These are phyloP conservation scores for Chalaropsis ovoidea DNA, from an alignment of 2,329 filamentous ascomycete genomes.

Conservation along the genomic window DNA sequence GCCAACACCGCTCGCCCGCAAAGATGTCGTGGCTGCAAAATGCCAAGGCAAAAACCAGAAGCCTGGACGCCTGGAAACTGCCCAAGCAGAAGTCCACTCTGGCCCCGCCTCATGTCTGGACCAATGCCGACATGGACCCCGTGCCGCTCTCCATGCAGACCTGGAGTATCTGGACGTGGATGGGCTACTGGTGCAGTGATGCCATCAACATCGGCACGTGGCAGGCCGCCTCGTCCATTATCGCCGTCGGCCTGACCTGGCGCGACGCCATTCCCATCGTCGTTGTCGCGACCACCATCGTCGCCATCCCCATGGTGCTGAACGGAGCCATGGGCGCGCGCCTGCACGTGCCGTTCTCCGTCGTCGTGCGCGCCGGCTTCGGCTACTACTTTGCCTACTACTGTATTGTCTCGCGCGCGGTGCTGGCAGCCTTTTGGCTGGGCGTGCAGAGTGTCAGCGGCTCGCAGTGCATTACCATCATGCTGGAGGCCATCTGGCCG, in stretches of 20 bases:
- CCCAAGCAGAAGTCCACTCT: conserved; percentile 24
- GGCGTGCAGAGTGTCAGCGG: conserved; percentile 37
- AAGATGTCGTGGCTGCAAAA: conserved; percentile 23
- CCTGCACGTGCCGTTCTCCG: conserved; percentile 35
- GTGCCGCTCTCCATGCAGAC: conserved; percentile 35
- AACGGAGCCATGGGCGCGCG: conserved; percentile 38
- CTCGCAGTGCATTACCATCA: conserved; percentile 29
- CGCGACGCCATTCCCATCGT: conserved; percentile 39
- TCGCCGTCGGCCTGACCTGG: conserved; percentile 38
- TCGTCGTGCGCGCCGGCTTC: conserved; percentile 35
- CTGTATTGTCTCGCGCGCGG: conserved; percentile 35
- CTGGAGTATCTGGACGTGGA: conserved; percentile 38
- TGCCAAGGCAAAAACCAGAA: conserved; percentile 22
- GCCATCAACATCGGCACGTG: conserved; percentile 24
- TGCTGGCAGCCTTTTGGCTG: conserved; percentile 39
- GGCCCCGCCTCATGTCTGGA: conserved; percentile 29
- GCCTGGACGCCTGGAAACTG: conserved; percentile 20
- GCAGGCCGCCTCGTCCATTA: conserved; percentile 31
- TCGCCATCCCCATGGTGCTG: conserved; percentile 37
- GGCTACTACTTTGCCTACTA: conserved; percentile 37
- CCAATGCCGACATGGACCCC: conserved; percentile 34
- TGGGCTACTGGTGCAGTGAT: conserved; percentile 42
- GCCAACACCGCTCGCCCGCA: not conserved
- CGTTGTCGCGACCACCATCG: conserved; percentile 37
- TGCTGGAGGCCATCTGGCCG: conserved; percentile 34